Evolutionary conservation across 352 stramenopile genomes (phyloP), one percentile per base, ranked within the genome.

Genomic region (Pythium scleroteichum): DNA sequence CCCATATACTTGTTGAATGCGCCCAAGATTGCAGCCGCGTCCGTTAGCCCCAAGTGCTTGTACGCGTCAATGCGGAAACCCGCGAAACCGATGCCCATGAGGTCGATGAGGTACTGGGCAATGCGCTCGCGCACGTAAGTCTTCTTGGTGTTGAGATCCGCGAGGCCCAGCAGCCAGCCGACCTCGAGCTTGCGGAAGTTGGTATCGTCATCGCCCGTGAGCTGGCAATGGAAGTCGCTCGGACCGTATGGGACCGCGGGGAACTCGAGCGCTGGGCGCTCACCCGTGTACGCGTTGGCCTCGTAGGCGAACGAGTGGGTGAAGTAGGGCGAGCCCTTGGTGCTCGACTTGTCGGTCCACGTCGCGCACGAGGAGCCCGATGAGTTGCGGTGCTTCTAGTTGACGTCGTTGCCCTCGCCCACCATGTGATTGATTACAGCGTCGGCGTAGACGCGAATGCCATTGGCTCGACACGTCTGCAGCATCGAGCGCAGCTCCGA

Each of bases 31-130:
- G 63, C 35, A 0, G 71, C 77, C 3, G 65, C 50, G 57, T 91
- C 79, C 4, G 64, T 64, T 12, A 78, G 82, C 13, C 63, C 53
- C 42, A 91, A 85, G 56, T 91, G 78, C 62, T 90, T 90, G 19
- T 75, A 51, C 9, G 82, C 82, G 29, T 91, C 82, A n/a, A 91
- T 68, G 8, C 80, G 75, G 58, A 90, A 81, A 22, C 80, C 82
- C 20, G 68, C 84, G 54, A 91, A 84, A 19, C 80, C 78, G 38
- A 92, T 82, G 3, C 75, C 76, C 4, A 92, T 38, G 3, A 92
- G 53, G 32, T 92, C 80, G 23, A 86, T 77, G 42, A 92, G 82
- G 63, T 92, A 88, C 40, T 87, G 78, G 0, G 82, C 82, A 24
- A 90, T 90, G 41, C 62, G 76, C 26, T 87, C 73, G 23, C 71